Percentiles rank a stretch among this genome's conserved stretches.
Evolutionary conservation across 2,329 filamentous ascomycete species (phyloP).

Genomic region (Tetracladium maxilliforme): DNA sequence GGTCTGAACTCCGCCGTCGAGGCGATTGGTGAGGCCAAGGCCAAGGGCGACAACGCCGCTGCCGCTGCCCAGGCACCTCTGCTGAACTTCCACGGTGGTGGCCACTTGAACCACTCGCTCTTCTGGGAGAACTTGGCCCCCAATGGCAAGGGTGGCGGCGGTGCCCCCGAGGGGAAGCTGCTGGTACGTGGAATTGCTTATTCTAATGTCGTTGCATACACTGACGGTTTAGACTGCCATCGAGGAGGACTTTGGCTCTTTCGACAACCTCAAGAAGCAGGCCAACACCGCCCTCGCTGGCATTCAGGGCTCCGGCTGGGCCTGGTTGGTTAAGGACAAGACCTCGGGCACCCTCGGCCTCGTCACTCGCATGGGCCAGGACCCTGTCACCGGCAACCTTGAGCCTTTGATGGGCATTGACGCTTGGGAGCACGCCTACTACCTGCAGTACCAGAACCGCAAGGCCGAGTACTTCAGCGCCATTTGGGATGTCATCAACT

Average conservation of each 20-base stretch:
- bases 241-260: conserved; percentile 28
- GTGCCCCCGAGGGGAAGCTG: conserved; percentile 36
- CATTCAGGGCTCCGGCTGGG: conserved; percentile 45
- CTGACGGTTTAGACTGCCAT: conserved; percentile 12
- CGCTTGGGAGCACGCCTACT: conserved; percentile 94
- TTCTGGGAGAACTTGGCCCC: conserved; percentile 62
- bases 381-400: conserved; percentile 73
- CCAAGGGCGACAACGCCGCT: conserved; percentile 32
- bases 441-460: conserved; percentile 91
- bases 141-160: conserved; percentile 46
- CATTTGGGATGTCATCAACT: conserved; percentile 93
- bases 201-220: conserved; percentile 25
- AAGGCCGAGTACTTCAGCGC: conserved; percentile 92
- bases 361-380: conserved; percentile 71
- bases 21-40: conserved; percentile 45
- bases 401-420: conserved; percentile 78
- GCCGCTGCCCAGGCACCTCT: conserved; percentile 39
- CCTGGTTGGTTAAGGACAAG: conserved; percentile 39
- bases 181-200: conserved; percentile 15
- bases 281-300: conserved; percentile 43
- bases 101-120: conserved; percentile 52
- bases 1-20: conserved; percentile 71
- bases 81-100: conserved; percentile 54
- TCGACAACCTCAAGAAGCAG: conserved; percentile 38
- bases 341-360: conserved; percentile 40